Conservation (phyloP, 352 stramenopile genomes). For the Discostella stelligera region DNA sequence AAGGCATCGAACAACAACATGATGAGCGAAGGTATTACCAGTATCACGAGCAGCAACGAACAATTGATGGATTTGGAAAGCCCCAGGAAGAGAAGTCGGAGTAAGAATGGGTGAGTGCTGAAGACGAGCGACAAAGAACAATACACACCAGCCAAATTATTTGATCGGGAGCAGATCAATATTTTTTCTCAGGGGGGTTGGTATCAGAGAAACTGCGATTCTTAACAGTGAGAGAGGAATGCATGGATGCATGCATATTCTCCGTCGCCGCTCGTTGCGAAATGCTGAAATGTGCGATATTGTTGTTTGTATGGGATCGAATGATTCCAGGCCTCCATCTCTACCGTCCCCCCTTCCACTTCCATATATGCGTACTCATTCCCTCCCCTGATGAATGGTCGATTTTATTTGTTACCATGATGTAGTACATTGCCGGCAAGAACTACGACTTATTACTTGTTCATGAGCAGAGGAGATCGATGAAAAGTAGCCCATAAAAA, state of each 20-base stretch:
- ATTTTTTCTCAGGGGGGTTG: neutral
- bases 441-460: too few relatives aligned
- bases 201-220: neutral
- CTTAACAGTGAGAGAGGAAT: too few relatives aligned
- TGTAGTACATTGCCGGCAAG: too few relatives aligned
- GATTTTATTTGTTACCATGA: neutral
- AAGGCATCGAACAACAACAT: too few relatives aligned
- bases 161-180: neutral
- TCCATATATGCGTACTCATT: neutral
- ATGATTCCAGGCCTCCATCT: too few relatives aligned
- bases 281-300: neutral
- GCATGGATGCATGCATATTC: constrained; percentile 1
- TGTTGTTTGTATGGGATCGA: neutral
- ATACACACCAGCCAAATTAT: too few relatives aligned
- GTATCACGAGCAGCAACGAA: too few relatives aligned
- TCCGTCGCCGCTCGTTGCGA: too few relatives aligned
- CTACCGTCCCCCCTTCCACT: too few relatives aligned
- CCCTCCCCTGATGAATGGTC: neutral
- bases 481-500: too few relatives aligned
- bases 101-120: constrained; percentile 18
- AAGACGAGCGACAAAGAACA: neutral
- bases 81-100: constrained; percentile 29
- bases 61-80: constrained; percentile 8
- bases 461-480: too few relatives aligned
- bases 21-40: neutral